Evolutionary conservation across 1,284 basidiomycete species (phyloP), one percentile per base, ranked within the genome.

Genomic region (Cutaneotrichosporon dermatis): DNA sequence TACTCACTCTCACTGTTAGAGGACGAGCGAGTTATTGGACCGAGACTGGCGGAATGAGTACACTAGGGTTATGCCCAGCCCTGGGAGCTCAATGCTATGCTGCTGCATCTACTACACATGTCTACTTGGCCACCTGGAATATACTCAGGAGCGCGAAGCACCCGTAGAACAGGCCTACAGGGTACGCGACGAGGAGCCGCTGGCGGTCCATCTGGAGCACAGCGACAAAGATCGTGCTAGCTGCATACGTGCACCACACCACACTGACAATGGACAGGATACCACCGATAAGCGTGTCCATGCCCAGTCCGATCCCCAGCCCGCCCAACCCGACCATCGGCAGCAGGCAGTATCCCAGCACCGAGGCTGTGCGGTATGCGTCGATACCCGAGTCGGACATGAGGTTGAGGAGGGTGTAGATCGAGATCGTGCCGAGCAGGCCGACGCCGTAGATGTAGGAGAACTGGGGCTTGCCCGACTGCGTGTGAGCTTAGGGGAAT

Each of bases 371-470:
- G 41, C 94, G 88, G 79, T 97, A 97, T 13, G 94, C 91, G 73
- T 99, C 95, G 67, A 99, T 98, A 54, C 89, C 91, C 51, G 86
- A 86, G 76, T 93, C 90, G 39, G 91, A 92, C 96, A 99, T 99
- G 66, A 98, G 84, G 76, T 99, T 99, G 69, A 99, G 85, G 57
- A 99, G 87, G 49, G 87, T 85, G 82, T 99, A 99, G 73, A 99
- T 89, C 41, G 92, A 92, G n/a, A 86, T 83, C 4, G 90, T 92
- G 55, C 96, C 96, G 67, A 99, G 85, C 11, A 98, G 84, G 51
- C 90, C 95, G 63, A 99, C 91, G 53, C 96, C 96, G 77, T 99
- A 99, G 66, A 99, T 98, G 79, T 98, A 98, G 36, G 92, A 93
- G 78, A 99, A 99, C 76, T 98, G 96, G 7, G 92, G 91, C 81